These are phyloP conservation scores for Carex myosuroides DNA, from an alignment of 176 grass and related monocot species.

Conservation along the genomic window DNA sequence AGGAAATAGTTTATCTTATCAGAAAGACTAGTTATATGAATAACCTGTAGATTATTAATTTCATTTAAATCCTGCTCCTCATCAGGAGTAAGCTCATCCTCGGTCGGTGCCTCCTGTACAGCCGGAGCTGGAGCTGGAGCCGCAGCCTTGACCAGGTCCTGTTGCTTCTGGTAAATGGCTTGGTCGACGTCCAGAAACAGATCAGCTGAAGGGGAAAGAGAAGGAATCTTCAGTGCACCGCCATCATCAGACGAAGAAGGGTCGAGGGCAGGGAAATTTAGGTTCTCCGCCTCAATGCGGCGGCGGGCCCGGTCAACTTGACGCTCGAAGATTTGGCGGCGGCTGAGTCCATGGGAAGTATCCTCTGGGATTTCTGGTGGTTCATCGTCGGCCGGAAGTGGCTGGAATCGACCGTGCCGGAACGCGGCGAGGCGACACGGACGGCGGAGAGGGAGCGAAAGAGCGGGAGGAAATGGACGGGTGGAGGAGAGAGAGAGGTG, in stretches of 20 bases:
- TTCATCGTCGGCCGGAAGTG: conserved; percentile 57
- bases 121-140: conserved; percentile 25
- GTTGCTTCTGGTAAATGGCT: conserved; percentile 64
- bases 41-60: conserved; percentile 28
- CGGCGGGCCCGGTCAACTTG: conserved; percentile 55
- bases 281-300: conserved; percentile 33
- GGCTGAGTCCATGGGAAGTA: conserved; percentile 67
- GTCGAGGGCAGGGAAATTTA: conserved; percentile 45
- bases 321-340: conserved; percentile 50
- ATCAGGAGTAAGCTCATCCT: conserved; percentile 59
- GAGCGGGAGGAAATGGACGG: conserved; percentile 33
- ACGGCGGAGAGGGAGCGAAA: conserved; percentile 19
- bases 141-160: conserved; percentile 59
- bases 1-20: neutral
- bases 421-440: conserved; percentile 29
- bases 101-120: conserved; percentile 29
- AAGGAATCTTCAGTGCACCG: conserved; percentile 8
- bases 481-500: neutral
- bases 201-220: conserved; percentile 34
- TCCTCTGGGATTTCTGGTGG: conserved; percentile 87
- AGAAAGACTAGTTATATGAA: neutral
- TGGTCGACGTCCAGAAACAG: conserved; percentile 79
- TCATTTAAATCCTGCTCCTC: conserved; percentile 27
- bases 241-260: conserved; percentile 21
- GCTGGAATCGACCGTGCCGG: conserved; percentile 37